These are phyloP conservation scores for Chaetomium strumarium DNA, from an alignment of 2,329 filamentous ascomycete genomes.

Conservation along the genomic window DNA sequence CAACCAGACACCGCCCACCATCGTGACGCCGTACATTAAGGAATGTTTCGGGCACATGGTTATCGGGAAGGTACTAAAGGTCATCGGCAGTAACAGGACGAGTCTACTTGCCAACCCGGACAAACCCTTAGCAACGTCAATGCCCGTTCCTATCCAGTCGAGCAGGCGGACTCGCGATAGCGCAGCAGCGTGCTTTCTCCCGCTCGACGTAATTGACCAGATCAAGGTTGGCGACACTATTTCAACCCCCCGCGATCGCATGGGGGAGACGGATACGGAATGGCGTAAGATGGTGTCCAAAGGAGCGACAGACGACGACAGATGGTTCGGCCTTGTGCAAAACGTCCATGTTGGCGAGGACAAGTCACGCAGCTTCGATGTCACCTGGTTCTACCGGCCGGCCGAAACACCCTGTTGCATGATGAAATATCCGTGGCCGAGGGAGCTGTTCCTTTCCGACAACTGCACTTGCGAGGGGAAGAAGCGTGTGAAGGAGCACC, in stretches of 20 bases:
- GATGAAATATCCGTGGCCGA: slow-evolving; percentile 61
- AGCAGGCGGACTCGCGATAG: slow-evolving; percentile 18
- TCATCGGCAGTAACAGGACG: not conserved
- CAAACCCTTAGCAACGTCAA: not conserved
- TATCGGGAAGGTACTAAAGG: slow-evolving; percentile 47
- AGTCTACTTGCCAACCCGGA: not conserved
- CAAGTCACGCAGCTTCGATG: slow-evolving; percentile 46
- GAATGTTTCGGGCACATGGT: slow-evolving; percentile 58
- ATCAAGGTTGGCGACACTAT: slow-evolving; percentile 45
- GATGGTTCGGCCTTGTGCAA: slow-evolving; percentile 69
- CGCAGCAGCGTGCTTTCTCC: slow-evolving; percentile 21
- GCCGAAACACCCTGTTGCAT: slow-evolving; percentile 63
- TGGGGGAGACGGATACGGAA: slow-evolving; percentile 40
- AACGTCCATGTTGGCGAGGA: slow-evolving; percentile 36
- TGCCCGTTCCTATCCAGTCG: not conserved
- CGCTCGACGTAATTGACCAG: slow-evolving; percentile 22
- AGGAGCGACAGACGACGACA: slow-evolving; percentile 39
- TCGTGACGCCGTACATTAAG: slow-evolving; percentile 66
- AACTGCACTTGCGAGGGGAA: slow-evolving; percentile 62
- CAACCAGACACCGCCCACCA: slow-evolving; percentile 38
- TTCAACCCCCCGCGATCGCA: slow-evolving; percentile 40
- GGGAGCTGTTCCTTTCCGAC: slow-evolving; percentile 72
- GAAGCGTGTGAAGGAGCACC: slow-evolving; percentile 43
- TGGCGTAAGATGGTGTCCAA: slow-evolving; percentile 50
- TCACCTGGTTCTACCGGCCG: slow-evolving; percentile 70